Evolutionary conservation across 306 rosid genomes (phyloP).

Genomic region (Rosa persica): DNA sequence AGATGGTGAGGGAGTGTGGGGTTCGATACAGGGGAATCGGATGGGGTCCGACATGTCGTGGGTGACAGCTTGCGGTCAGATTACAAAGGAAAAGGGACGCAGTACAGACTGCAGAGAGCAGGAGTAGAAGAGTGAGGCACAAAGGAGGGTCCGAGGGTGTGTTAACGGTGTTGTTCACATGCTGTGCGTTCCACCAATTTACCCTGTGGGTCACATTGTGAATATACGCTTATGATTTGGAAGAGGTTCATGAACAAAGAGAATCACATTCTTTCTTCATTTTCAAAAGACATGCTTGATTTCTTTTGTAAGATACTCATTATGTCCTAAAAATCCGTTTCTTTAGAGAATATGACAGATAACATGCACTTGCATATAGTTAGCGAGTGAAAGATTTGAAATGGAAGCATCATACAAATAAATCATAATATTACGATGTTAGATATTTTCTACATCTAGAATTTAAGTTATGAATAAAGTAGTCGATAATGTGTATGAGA

Average conservation of each 20-base stretch:
- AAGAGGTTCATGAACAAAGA: neutral
- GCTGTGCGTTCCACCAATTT: slow-evolving; percentile 23
- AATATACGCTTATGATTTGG: neutral
- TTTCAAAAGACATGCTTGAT: neutral
- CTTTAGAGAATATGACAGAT: neutral
- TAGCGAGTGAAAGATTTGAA: too few relatives aligned
- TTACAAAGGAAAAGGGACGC: neutral
- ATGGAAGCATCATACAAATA: too few relatives aligned
- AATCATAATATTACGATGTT: too few relatives aligned
- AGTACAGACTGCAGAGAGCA: neutral
- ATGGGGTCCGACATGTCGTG: slow-evolving; percentile 30
- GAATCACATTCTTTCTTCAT: neutral
- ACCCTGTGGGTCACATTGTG: neutral
- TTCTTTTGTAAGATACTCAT: neutral
- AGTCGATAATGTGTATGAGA: too few relatives aligned
- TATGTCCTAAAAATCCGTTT: neutral
- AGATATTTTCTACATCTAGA: too few relatives aligned
- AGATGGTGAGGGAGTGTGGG: neutral
- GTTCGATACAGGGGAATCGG: neutral
- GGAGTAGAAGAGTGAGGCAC: neutral
- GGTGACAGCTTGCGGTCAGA: slow-evolving; percentile 31
- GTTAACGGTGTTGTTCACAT: slow-evolving; percentile 10
- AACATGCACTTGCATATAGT: too few relatives aligned
- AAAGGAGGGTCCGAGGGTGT: neutral
- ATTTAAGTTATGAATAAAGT: too few relatives aligned